These are phyloP conservation scores for Chytriomyces confervae DNA, from an alignment of 192 early-diverging fungal genomes.

Conservation along the genomic window DNA sequence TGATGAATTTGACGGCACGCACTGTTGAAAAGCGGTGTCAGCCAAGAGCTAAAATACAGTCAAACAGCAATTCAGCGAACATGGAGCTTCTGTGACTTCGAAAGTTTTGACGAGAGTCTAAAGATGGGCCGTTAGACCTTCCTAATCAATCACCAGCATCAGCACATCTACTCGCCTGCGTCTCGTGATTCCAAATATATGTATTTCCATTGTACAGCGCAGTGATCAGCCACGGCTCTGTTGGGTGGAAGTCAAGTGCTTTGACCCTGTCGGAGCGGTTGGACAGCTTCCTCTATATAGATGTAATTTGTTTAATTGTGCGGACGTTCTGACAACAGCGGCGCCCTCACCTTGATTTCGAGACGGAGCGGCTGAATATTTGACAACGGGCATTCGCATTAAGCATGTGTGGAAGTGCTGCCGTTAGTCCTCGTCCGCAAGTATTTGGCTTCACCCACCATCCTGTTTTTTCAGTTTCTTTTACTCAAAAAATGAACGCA, in stretches of 20 bases:
- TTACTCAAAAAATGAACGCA: too few relatives aligned
- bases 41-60: background rate
- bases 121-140: background rate
- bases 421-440: too few relatives aligned
- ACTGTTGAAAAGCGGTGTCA: conserved; percentile 58
- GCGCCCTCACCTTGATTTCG: conserved; percentile 51
- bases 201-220: conserved; percentile 95
- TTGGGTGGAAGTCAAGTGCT: conserved; percentile 97
- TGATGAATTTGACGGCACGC: conserved; percentile 96
- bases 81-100: conserved; percentile 91
- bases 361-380: conserved; percentile 53
- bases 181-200: conserved; percentile 99
- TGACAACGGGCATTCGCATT: too few relatives aligned
- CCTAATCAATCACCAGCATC: background rate
- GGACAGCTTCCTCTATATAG: conserved; percentile 59
- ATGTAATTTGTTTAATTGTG: background rate
- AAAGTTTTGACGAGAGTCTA: conserved; percentile 95
- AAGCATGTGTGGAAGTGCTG: too few relatives aligned
- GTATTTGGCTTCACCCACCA: too few relatives aligned
- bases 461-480: too few relatives aligned
- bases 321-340: background rate
- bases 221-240: conserved; percentile 97
- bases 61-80: conserved; percentile 49
- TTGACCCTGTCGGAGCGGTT: conserved; percentile 92
- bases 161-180: conserved; percentile 65